phyloP scores from a whole-genome alignment of 352 stramenopile species.

The Discostella stelligera region DNA sequence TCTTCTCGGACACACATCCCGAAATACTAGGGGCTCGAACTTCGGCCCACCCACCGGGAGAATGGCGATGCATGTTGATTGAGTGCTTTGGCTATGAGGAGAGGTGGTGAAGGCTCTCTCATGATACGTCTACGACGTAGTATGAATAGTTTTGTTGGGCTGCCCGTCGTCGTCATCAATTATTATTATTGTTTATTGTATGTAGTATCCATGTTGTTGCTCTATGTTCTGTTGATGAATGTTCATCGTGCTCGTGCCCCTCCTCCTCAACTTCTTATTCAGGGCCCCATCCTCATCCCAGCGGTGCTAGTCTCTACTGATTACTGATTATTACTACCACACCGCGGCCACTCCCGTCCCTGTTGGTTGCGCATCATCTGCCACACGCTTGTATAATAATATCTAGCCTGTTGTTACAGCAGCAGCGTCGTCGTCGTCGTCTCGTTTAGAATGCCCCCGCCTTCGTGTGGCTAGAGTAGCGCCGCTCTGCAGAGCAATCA shows the following conservation, averaged over 20 bases:
- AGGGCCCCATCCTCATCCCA: slow-evolving; percentile 88
- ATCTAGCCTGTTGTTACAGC: slow-evolving; percentile 87
- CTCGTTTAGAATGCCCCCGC: slow-evolving; percentile 89
- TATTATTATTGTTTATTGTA: background rate
- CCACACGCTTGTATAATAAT: slow-evolving; percentile 88
- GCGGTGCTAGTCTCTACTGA: slow-evolving; percentile 83
- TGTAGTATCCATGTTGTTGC: too few species aligned
- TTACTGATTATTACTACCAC: too few species aligned
- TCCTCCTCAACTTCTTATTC: too few species aligned
- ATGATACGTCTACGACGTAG: slow-evolving; percentile 21
- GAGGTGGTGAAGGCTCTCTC: slow-evolving; percentile 81
- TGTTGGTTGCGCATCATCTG: slow-evolving; percentile 81
- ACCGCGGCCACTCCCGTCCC: slow-evolving; percentile 85
- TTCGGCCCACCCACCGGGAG: slow-evolving; percentile 98
- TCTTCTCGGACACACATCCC: slow-evolving; percentile 92
- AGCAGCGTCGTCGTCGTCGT: too few species aligned
- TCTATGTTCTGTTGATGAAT: too few species aligned
- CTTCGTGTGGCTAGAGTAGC: slow-evolving; percentile 84
- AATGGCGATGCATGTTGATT: slow-evolving; percentile 99
- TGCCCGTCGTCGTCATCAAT: slow-evolving; percentile 19
- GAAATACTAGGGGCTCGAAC: slow-evolving; percentile 98
- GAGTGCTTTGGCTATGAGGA: slow-evolving; percentile 99
- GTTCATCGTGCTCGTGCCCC: too few species aligned
- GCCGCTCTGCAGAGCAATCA: slow-evolving; percentile 88
- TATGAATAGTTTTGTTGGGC: background rate